Evolutionary conservation across 2,329 filamentous ascomycete species (phyloP).

Genomic region (Elsinoe perseae): DNA sequence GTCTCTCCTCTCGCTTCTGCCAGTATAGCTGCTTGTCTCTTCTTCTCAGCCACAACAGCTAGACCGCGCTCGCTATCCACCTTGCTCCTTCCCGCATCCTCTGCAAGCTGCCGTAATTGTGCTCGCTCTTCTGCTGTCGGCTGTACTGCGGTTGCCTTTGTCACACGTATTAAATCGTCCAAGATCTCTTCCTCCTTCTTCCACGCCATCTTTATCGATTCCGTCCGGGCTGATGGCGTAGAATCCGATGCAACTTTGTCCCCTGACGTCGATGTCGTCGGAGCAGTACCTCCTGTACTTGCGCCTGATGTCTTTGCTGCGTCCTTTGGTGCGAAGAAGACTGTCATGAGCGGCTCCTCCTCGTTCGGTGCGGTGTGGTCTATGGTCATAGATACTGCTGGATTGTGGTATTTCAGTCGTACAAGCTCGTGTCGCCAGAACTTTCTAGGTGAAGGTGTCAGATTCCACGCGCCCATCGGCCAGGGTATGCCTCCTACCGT

Average conservation of each 20-base stretch:
- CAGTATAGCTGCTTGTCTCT: conserved; percentile 54
- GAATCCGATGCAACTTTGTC: conserved; percentile 29
- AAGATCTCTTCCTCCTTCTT: conserved; percentile 56
- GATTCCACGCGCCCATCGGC: not conserved
- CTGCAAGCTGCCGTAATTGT: conserved; percentile 52
- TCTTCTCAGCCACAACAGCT: conserved; percentile 49
- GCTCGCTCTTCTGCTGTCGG: conserved; percentile 53
- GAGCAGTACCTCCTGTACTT: conserved; percentile 23
- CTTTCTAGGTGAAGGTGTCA: conserved; percentile 49
- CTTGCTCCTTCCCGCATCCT: conserved; percentile 44
- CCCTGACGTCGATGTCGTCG: conserved; percentile 24
- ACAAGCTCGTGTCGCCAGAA: conserved; percentile 83
- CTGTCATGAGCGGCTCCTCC: conserved; percentile 53
- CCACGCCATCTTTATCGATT: conserved; percentile 52
- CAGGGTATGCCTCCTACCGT: conserved; percentile 45
- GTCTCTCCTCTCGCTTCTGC: conserved; percentile 46
- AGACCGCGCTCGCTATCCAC: conserved; percentile 49
- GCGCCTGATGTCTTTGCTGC: conserved; percentile 25
- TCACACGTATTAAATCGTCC: conserved; percentile 53
- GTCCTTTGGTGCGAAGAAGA: conserved; percentile 48
- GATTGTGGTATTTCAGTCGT: conserved; percentile 91
- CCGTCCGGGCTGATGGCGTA: conserved; percentile 28
- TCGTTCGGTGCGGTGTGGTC: conserved; percentile 56
- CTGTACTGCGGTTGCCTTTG: conserved; percentile 50
- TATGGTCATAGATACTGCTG: conserved; percentile 72